phyloP scores from a whole-genome alignment of 371 early-diverging fungal species.

The Encephalitozoon cuniculi region DNA sequence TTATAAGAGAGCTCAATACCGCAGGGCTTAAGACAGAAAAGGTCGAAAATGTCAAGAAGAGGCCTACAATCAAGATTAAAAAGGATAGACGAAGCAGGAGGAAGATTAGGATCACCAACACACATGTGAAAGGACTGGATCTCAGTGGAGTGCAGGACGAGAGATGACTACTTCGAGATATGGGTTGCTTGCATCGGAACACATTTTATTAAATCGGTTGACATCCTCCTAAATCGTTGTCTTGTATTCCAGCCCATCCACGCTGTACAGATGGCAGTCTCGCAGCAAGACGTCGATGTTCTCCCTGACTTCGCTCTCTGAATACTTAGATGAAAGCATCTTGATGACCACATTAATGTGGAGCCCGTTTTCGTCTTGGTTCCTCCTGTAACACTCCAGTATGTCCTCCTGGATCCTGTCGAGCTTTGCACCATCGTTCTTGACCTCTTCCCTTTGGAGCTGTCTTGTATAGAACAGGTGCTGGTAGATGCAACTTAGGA shows the following conservation, averaged over 20 bases:
- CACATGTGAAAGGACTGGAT: slow-evolving; percentile 60
- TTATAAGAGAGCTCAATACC: slow-evolving; percentile 50
- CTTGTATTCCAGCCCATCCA: slow-evolving; percentile 44
- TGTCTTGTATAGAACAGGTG: slow-evolving; percentile 24
- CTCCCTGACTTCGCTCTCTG: slow-evolving; percentile 35
- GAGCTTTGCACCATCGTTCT: not conserved
- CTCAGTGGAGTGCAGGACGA: slow-evolving; percentile 37
- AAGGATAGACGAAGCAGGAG: slow-evolving; percentile 55
- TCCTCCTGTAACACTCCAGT: slow-evolving; percentile 39
- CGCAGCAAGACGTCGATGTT: slow-evolving; percentile 39
- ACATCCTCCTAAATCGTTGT: slow-evolving; percentile 4
- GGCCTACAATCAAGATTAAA: slow-evolving; percentile 27
- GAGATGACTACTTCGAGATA: not conserved
- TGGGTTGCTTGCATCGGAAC: not conserved
- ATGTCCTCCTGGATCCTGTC: slow-evolving; percentile 49
- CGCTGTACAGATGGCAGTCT: slow-evolving; percentile 45
- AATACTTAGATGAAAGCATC: slow-evolving; percentile 47
- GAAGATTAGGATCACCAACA: slow-evolving; percentile 62
- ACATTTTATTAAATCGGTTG: not conserved
- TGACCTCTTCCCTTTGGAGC: not conserved
- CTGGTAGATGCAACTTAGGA: slow-evolving; percentile 28
- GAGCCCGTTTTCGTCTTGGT: slow-evolving; percentile 50
- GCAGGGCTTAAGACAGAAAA: slow-evolving; percentile 54
- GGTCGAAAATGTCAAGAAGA: slow-evolving; percentile 39
- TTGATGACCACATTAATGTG: slow-evolving; percentile 41